Conservation (phyloP, 2,329 filamentous ascomycete genomes). For the Furcasterigmium sp. region DNA sequence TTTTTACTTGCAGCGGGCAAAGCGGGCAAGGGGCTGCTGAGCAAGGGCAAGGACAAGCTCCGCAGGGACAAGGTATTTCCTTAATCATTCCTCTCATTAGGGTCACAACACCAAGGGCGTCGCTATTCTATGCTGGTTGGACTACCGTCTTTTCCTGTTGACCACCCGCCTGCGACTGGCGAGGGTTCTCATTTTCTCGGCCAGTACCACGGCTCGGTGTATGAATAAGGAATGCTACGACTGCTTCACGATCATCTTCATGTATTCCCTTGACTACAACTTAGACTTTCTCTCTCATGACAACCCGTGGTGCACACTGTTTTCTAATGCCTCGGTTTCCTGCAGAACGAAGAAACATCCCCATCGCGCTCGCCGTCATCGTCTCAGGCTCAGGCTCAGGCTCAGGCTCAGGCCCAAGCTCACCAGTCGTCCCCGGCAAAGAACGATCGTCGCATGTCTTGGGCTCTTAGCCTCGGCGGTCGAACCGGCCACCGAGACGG, state of each 20-base stretch:
- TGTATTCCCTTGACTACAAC: constrained; percentile 13
- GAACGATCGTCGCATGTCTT: constrained; percentile 37
- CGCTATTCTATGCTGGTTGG: constrained; percentile 17
- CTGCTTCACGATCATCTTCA: constrained; percentile 20
- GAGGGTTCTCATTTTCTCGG: constrained; percentile 3
- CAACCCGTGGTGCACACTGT: constrained; percentile 9
- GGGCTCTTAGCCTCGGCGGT: constrained; percentile 32
- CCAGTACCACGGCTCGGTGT: constrained; percentile 18
- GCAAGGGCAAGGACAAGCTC: constrained; percentile 85
- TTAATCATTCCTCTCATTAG: constrained; percentile 38
- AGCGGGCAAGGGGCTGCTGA: constrained; percentile 85
- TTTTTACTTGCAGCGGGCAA: constrained; percentile 81
- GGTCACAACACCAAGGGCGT: constrained; percentile 11
- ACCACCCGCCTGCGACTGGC: neutral
- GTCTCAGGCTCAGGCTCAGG: neutral
- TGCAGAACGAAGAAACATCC: constrained; percentile 30
- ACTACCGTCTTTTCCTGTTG: constrained; percentile 10
- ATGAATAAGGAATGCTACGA: constrained; percentile 38
- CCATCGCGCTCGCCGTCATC: neutral
- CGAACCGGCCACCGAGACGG: constrained; percentile 19
- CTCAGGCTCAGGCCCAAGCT: constrained; percentile 15
- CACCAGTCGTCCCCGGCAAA: constrained; percentile 29
- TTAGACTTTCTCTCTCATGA: constrained; percentile 5
- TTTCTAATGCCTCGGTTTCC: constrained; percentile 20
- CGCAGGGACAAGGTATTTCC: constrained; percentile 83